Base-by-base conservation (phyloP, 768 basidiomycete genomes). In the Hemileccinum impolitum region DNA sequence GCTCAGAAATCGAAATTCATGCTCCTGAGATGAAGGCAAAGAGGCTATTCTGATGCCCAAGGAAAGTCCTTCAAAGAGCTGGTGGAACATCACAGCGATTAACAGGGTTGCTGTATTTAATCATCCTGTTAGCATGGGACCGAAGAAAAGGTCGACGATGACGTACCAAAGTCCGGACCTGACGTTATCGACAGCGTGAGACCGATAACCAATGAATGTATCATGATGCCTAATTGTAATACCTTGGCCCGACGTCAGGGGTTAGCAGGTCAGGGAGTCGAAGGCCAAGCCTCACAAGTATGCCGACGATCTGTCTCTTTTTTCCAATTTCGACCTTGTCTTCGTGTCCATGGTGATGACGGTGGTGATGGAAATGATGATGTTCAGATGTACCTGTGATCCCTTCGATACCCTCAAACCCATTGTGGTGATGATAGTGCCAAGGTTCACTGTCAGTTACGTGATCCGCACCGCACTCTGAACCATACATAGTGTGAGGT, bases 161-260 rank as follows among this genome's bases (percentile, higher is more conserved):
- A 76, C 83, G 50, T 50, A 88, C 87, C 75, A 52, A 91, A 90
- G 45, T 89, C 87, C 1, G 79, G 56, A 15, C 87, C 84, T 6
- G 76, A 71, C 4, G 85, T 79, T 47, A 91, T 79, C 1, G 86
- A 77, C 17, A 91, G 70, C 4, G 90, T 91, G 18, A 91, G 63
- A 2, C 90, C 90, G 48, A 92, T 88, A 28, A 91, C 79, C 39
- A 92, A 62, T 3, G 90, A 85, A 61, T 93, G 82, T 42, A 94
- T 75, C 88, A 94, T 86, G 58, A 94, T 89, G 39, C 92, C 81
- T 2, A 87, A 60, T 77, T 94, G 86, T 31, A 94, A 71, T 28
- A 89, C 81, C 88, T 90, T 44, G 39, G 26, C 26, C 8, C 4
- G 37, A 7, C 11, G 39, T 53, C n/a, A 59, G 42, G 28, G 26